A percentile compares a stretch with the other conserved stretches of the same genome.
Evolutionary conservation across 106 monocot species (phyloP).

Genomic region (Amphibolis antarctica): DNA sequence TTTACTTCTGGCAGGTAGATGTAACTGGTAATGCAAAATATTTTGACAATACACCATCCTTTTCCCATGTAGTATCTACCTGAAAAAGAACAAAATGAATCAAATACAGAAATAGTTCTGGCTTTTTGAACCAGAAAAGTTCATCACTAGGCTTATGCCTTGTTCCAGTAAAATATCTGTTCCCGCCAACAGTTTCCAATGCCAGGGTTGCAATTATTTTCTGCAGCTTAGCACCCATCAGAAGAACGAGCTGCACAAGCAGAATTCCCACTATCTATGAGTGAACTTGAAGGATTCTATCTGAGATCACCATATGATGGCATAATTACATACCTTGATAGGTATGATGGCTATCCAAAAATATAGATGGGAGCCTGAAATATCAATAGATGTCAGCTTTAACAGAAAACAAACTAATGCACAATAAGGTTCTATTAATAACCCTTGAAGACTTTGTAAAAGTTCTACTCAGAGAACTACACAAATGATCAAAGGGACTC

Average conservation of each 20-base stretch:
- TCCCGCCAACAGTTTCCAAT: slow-evolving; percentile 58
- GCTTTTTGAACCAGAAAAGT: slow-evolving; percentile 98
- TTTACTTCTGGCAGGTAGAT: neutral
- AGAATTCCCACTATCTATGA: neutral
- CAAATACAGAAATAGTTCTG: slow-evolving; percentile 63
- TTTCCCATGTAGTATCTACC: slow-evolving; percentile 18
- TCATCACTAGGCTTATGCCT: slow-evolving; percentile 72
- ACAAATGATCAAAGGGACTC: neutral
- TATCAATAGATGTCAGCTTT: neutral
- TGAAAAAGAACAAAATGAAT: slow-evolving; percentile 99
- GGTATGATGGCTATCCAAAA: slow-evolving; percentile 99
- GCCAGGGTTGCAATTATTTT: slow-evolving; percentile 82
- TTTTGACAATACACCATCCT: too few species aligned
- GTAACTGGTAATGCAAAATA: neutral
- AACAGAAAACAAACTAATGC: neutral
- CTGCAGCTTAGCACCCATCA: slow-evolving; percentile 90
- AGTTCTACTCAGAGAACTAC: neutral
- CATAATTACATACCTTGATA: slow-evolving; percentile 48
- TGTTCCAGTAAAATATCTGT: slow-evolving; percentile 21
- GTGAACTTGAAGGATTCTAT: neutral
- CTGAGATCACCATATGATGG: neutral
- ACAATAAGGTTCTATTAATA: neutral
- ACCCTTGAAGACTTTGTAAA: neutral
- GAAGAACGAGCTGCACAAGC: slow-evolving; percentile 54
- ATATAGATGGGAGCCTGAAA: slow-evolving; percentile 91